Evolutionary conservation across 345 rosid genomes (phyloP).

Genomic region (Clausena lansium): DNA sequence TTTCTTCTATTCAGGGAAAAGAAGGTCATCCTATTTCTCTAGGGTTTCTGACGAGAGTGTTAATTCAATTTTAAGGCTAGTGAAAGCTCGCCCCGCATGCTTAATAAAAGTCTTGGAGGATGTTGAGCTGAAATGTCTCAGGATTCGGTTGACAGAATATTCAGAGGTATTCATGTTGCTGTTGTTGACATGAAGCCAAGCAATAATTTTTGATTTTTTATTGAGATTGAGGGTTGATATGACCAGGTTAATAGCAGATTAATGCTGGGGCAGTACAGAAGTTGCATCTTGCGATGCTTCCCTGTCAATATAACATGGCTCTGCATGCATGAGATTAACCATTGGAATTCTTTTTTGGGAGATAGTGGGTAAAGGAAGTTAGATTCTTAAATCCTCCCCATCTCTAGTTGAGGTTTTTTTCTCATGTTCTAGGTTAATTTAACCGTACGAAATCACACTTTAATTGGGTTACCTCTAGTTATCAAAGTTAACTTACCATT

Average conservation of each 20-base stretch:
- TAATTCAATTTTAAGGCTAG: conserved; percentile 39
- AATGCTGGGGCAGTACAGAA: not conserved
- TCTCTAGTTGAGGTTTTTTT: not conserved
- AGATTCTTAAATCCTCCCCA: not conserved
- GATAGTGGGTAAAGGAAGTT: conserved; percentile 1
- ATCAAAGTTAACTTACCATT: not conserved
- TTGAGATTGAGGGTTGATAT: not conserved
- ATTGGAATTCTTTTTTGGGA: not conserved
- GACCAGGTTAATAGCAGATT: not conserved
- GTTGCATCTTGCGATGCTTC: not conserved
- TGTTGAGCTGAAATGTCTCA: conserved; percentile 39
- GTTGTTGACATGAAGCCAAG: conserved; percentile 10
- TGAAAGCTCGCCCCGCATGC: conserved; percentile 31
- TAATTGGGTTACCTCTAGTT: not conserved
- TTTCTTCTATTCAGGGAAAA: conserved; percentile 46
- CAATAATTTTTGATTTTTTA: conserved; percentile 17
- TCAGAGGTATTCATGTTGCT: conserved; percentile 45
- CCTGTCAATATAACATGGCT: not conserved
- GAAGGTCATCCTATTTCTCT: conserved; percentile 48
- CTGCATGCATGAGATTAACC: not conserved
- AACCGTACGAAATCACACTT: not conserved
- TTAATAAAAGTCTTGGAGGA: conserved; percentile 35
- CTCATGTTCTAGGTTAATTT: conserved; percentile 1
- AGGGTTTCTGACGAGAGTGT: conserved; percentile 46
- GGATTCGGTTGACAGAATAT: conserved; percentile 58